Evolutionary conservation across 2,329 filamentous ascomycete species (phyloP).

Genomic region (Fusarium napiforme): DNA sequence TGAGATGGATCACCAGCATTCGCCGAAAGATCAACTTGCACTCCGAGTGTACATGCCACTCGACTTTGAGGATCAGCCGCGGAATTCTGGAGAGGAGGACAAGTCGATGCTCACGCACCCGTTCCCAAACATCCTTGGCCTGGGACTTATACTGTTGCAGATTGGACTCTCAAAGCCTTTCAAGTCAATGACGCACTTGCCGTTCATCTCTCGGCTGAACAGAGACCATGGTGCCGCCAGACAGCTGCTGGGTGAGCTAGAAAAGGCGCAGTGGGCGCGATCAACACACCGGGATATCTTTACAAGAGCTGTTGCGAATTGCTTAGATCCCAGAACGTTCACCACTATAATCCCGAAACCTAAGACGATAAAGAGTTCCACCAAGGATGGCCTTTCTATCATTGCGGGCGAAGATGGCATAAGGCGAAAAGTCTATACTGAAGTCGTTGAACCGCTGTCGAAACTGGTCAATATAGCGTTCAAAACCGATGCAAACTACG

Average conservation of each 20-base stretch:
- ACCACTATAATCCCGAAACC: too few relatives aligned
- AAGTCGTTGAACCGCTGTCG: rapidly evolving
- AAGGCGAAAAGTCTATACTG: not conserved
- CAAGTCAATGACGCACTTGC: rapidly evolving
- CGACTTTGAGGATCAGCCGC: rapidly evolving
- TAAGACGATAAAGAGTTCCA: too few relatives aligned
- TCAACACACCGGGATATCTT: not conserved
- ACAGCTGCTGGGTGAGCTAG: not conserved
- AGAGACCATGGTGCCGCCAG: not conserved
- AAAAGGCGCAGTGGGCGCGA: not conserved
- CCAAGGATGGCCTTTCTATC: rapidly evolving
- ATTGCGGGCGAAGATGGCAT: rapidly evolving
- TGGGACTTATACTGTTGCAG: not conserved
- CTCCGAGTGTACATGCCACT: not conserved
- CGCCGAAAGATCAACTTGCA: rapidly evolving
- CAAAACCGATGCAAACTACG: not conserved
- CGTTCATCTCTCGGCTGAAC: not conserved
- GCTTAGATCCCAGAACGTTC: not conserved
- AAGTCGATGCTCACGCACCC: not conserved
- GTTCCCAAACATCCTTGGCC: rapidly evolving
- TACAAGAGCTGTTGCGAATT: not conserved
- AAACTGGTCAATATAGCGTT: not conserved
- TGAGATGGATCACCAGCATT: not conserved
- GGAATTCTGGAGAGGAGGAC: rapidly evolving
- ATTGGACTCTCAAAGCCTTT: not conserved